Evolutionary conservation across 768 basidiomycete genomes (phyloP).

Genomic region (Amanita polypyramis): DNA sequence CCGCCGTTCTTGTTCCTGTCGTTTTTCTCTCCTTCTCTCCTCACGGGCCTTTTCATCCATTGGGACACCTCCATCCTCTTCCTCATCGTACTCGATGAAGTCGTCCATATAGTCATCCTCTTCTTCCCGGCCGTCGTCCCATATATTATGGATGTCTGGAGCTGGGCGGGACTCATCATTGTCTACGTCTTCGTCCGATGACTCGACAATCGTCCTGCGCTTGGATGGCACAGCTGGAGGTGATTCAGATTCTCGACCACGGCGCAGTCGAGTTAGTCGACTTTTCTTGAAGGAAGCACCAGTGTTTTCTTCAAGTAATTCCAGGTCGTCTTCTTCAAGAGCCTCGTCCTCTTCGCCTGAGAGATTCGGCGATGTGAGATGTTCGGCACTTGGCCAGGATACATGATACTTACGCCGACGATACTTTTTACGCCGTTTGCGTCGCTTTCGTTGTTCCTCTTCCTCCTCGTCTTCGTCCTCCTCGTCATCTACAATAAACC

Average conservation of each 20-base stretch:
- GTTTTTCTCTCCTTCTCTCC: conserved; percentile 58
- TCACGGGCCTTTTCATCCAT: conserved; percentile 73
- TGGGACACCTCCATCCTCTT: conserved; percentile 58
- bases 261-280: conserved; percentile 60
- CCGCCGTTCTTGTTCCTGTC: conserved; percentile 57
- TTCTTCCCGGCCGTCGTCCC: conserved; percentile 73
- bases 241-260: conserved; percentile 64
- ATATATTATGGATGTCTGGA: conserved; percentile 62
- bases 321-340: conserved; percentile 91
- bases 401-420: conserved; percentile 31
- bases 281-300: conserved; percentile 65
- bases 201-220: conserved; percentile 50
- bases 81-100: conserved; percentile 77
- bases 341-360: conserved; percentile 48
- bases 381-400: conserved; percentile 7
- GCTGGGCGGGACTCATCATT: conserved; percentile 44
- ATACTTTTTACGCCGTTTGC: conserved; percentile 62
- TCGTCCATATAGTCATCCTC: conserved; percentile 72
- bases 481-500: conserved; percentile 87
- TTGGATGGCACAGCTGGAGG: conserved; percentile 52
- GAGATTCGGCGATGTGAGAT: conserved; percentile 6
- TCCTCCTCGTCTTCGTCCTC: conserved; percentile 76
- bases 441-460: conserved; percentile 46
- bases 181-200: conserved; percentile 71
- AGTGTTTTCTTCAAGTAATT: conserved; percentile 81